Percentiles rank a stretch among this genome's conserved stretches.
Conservation (phyloP, 2,329 filamentous ascomycete genomes). For the Paraconiothyrium brasiliense region DNA sequence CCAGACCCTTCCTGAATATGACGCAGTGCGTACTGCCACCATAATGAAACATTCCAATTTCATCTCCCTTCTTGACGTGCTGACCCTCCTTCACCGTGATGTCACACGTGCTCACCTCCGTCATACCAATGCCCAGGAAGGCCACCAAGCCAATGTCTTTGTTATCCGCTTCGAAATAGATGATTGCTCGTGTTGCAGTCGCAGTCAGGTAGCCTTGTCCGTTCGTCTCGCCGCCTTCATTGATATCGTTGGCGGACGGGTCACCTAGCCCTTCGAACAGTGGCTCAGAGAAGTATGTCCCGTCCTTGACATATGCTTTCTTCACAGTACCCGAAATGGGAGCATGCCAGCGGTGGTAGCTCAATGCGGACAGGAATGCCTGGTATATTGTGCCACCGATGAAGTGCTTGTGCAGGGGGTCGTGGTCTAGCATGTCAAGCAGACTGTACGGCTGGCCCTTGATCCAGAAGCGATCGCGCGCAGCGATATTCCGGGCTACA, state of each 20-base stretch:
- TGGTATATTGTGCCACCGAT: slow-evolving; percentile 74
- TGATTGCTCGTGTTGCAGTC: slow-evolving; percentile 73
- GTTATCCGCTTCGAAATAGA: slow-evolving; percentile 77
- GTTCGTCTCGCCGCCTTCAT: slow-evolving; percentile 53
- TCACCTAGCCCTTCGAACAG: slow-evolving; percentile 59
- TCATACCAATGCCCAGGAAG: slow-evolving; percentile 78
- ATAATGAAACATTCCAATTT: slow-evolving; percentile 83
- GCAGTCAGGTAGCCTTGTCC: slow-evolving; percentile 73
- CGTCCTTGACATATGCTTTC: slow-evolving; percentile 67
- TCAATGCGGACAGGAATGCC: slow-evolving; percentile 72
- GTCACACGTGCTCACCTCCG: slow-evolving; percentile 77
- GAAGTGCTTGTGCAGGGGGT: slow-evolving; percentile 64
- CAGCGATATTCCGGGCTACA: slow-evolving; percentile 60
- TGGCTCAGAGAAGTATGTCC: slow-evolving; percentile 74
- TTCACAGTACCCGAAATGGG: slow-evolving; percentile 71
- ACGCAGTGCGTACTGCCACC: slow-evolving; percentile 77
- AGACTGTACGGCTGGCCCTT: slow-evolving; percentile 76
- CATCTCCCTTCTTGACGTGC: slow-evolving; percentile 72
- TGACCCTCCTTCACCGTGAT: slow-evolving; percentile 74
- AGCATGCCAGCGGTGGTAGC: slow-evolving; percentile 77
- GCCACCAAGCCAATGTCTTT: slow-evolving; percentile 73
- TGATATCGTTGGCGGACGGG: slow-evolving; percentile 44
- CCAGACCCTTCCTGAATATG: slow-evolving; percentile 69
- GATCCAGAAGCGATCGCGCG: slow-evolving; percentile 72
- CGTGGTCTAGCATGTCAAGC: slow-evolving; percentile 69